Conservation (phyloP, 257 asterid species). For the Capsicum rhomboideum region DNA sequence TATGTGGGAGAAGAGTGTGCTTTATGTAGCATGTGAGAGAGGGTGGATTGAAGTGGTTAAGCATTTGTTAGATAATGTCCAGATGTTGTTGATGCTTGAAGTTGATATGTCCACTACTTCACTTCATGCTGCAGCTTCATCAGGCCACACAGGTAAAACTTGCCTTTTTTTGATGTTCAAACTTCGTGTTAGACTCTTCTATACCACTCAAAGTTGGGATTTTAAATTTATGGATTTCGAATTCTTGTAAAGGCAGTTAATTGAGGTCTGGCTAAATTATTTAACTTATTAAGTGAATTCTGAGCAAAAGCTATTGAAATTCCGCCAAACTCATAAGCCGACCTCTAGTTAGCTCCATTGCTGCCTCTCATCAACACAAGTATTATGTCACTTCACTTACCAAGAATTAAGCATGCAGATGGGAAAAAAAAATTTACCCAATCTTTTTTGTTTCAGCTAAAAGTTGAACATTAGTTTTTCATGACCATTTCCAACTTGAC, state of each 20-base stretch:
- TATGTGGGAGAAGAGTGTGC: slow-evolving; percentile 15
- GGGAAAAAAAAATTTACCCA: neutral
- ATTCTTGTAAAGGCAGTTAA: no score
- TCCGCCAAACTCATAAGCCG: no score
- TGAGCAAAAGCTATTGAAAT: no score
- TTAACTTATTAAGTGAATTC: no score
- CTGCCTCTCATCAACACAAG: neutral
- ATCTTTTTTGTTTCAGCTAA: neutral
- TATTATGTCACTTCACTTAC: neutral
- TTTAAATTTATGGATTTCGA: no score
- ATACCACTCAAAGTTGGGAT: no score
- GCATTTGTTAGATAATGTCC: slow-evolving; percentile 6
- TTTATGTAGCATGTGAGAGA: slow-evolving; percentile 32
- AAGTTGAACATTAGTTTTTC: neutral
- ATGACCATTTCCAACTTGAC: neutral
- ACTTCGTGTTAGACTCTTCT: no score
- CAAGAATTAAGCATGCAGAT: neutral
- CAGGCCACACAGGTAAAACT: slow-evolving; percentile 31
- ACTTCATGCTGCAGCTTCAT: slow-evolving; percentile 42
- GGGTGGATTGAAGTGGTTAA: slow-evolving; percentile 24
- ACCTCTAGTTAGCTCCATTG: neutral
- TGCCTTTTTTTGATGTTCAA: neutral
- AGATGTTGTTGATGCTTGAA: slow-evolving; percentile 24
- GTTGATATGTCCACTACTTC: slow-evolving; percentile 23
- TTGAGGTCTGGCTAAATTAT: no score